Base-by-base conservation (phyloP, 2,329 filamentous ascomycete species). In the Aspergillus pseudonomiae region DNA sequence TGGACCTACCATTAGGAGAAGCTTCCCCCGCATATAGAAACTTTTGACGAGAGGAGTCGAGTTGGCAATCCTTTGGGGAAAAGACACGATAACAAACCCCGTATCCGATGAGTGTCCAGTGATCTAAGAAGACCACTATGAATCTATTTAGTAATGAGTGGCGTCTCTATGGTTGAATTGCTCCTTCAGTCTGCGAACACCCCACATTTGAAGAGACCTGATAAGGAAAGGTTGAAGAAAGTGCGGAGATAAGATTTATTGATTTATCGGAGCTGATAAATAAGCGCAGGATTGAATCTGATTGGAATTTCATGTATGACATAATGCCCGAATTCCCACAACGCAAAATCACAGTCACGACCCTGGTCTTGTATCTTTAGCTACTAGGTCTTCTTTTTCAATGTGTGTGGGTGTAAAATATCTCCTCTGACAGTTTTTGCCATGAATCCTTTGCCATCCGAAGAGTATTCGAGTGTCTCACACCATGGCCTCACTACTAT, bases 1-100 rank as follows among this genome's bases (percentile, higher is more conserved):
- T 62, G 59, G 59, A 60, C 50, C 39, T 60, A 39, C 60, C 60
- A 24, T 62, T 62, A 54, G 55, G 54, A 50, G 60, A 58, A 58
- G 24, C 28, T 30, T 46, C 46, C 34, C 60, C 60, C 53, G 24
- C 57, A 60, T 60, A 36, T 39, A 60, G 30, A 32, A 32, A 52
- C 19, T 32, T 52, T 52, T 32, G 48, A 30, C 48, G 48, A 52
- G 48, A 28, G 12, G 48, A 52, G 48, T 52, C 48, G 30, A 48
- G 28, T 52, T 28, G 26, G 16, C 10, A n/a, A 11, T 16, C 14
- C 11, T 28, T 58, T 43, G 12, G n/a, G 30, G 39, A 50, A 53
- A 28, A 52, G 39, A 26, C 46, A 59, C 16, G 24, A 21, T n/a
- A 16, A 10, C n/a, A 5, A 9, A 30, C 7, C 21, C 32, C n/a